Conservation (phyloP, 2,329 filamentous ascomycete species). For the Penicillium sp. region DNA sequence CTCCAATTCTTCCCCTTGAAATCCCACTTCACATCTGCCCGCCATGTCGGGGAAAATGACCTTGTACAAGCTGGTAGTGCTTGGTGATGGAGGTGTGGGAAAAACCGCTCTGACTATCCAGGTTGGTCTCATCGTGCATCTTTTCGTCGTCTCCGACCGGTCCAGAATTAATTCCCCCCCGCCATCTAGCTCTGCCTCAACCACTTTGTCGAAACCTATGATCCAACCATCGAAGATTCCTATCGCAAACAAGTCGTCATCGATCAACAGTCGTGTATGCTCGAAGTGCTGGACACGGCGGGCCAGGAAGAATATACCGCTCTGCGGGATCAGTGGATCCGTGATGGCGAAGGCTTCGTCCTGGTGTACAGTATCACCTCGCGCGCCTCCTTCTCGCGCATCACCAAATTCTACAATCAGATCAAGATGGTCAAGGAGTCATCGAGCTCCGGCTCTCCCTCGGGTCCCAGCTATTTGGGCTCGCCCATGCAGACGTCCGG, state of each 20-base stretch:
- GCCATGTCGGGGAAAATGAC: constrained; percentile 90
- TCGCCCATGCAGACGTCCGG: constrained; percentile 47
- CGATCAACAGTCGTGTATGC: constrained; percentile 91
- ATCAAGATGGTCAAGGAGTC: constrained; percentile 97
- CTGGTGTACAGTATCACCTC: constrained; percentile 98
- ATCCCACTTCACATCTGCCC: constrained; percentile 7
- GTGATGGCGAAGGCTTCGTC: constrained; percentile 94
- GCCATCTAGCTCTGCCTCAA: constrained; percentile 76
- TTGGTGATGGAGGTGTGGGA: constrained; percentile 88
- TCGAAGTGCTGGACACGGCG: constrained; percentile 93
- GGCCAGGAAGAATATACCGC: constrained; percentile 99
- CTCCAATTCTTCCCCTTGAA: constrained; percentile 1
- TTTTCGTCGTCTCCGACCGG: background rate
- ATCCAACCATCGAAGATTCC: constrained; percentile 63
- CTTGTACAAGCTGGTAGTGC: constrained; percentile 90
- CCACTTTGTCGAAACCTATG: constrained; percentile 92
- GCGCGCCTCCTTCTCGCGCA: constrained; percentile 86
- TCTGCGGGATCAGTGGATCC: constrained; percentile 94
- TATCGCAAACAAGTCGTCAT: constrained; percentile 72
- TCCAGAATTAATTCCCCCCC: constrained; percentile 5
- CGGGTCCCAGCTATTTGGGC: constrained; percentile 45
- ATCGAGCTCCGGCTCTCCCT: constrained; percentile 50
- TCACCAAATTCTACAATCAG: constrained; percentile 92
- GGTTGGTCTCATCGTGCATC: constrained; percentile 37
- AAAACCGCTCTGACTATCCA: constrained; percentile 91